Conservation (phyloP, 257 asterid species). For the Nicotiana tomentosiformis region DNA sequence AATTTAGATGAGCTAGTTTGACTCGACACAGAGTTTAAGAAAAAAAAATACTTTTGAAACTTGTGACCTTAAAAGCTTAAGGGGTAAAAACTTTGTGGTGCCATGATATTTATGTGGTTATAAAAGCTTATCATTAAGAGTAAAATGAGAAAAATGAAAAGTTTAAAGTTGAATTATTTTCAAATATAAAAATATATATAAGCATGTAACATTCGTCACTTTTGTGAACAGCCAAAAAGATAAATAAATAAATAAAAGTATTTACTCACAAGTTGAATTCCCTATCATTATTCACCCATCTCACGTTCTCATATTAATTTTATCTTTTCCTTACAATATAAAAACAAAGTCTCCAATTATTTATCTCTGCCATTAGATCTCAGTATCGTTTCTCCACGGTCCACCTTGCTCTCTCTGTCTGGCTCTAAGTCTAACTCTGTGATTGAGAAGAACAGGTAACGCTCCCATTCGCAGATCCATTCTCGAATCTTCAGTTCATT, state of each 20-base stretch:
- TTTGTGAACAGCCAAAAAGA: background rate
- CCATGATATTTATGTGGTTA: too few species aligned
- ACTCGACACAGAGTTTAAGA: too few species aligned
- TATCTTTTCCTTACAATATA: background rate
- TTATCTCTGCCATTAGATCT: constrained; percentile 9
- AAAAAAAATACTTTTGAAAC: too few species aligned
- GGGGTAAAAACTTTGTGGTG: too few species aligned
- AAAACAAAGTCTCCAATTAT: background rate
- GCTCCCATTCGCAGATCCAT: background rate
- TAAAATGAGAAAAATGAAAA: too few species aligned
- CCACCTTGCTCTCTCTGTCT: background rate
- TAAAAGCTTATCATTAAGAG: too few species aligned
- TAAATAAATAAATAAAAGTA: background rate
- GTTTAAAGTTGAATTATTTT: too few species aligned
- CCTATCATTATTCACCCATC: background rate
- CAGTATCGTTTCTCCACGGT: constrained; percentile 11
- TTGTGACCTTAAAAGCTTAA: too few species aligned
- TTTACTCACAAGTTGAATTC: background rate
- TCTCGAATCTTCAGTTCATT: background rate
- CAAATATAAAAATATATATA: too few species aligned
- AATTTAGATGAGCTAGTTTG: too few species aligned
- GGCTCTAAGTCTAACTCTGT: background rate
- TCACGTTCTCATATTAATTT: background rate
- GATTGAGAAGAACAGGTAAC: background rate
- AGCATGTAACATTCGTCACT: too few species aligned